phyloP scores from a whole-genome alignment of 2,329 filamentous ascomycete genomes.

The Venturia carpophila region DNA sequence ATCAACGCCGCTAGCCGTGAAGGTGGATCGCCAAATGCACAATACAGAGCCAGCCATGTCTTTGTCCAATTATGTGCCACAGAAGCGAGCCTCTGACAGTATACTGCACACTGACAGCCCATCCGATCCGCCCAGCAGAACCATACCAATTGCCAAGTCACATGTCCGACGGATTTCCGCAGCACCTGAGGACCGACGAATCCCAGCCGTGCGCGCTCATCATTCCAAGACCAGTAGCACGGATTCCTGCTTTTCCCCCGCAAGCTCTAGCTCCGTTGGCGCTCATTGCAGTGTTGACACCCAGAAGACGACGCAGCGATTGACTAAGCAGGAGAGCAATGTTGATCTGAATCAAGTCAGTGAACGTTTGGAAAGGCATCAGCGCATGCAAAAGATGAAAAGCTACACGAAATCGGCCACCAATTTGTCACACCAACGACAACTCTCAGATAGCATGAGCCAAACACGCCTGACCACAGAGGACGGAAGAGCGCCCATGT shows the following conservation, averaged over 20 bases:
- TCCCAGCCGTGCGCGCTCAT: neutral
- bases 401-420: neutral
- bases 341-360: constrained; percentile 8
- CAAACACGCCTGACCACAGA: constrained; percentile 2
- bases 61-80: neutral
- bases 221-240: constrained; percentile 14
- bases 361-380: constrained; percentile 3
- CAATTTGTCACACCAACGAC: neutral
- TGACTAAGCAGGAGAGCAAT: neutral
- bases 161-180: neutral
- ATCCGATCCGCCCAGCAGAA: neutral
- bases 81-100: neutral
- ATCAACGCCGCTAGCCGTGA: neutral
- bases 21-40: neutral
- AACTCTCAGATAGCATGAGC: neutral
- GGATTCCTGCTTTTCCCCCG: constrained; percentile 16
- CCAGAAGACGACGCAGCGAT: neutral
- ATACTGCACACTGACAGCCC: neutral
- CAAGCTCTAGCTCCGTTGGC: neutral
- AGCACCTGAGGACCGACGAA: neutral
- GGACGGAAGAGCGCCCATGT: constrained; percentile 6
- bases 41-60: neutral
- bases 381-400: constrained; percentile 6
- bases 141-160: constrained; percentile 6
- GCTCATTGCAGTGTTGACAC: neutral